Evolutionary conservation across 2,329 filamentous ascomycete species (phyloP).

Genomic region (Neonectria punicea): DNA sequence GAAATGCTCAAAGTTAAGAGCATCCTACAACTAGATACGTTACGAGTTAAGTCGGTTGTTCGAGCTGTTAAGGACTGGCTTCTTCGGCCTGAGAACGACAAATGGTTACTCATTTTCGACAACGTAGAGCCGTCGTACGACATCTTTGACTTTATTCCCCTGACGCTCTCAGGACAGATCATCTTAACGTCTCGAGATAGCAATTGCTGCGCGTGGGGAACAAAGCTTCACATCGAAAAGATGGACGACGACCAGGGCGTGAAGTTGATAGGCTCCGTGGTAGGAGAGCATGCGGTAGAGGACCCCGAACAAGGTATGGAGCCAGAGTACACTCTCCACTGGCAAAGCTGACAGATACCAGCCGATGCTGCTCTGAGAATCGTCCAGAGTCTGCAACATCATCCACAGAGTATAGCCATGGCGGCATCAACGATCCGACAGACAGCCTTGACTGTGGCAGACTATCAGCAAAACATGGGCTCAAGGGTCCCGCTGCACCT

Average conservation of each 20-base stretch:
- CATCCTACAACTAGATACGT: conserved; percentile 21
- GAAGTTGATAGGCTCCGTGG: conserved; percentile 11
- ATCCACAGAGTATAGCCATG: conserved; percentile 24
- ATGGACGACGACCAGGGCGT: conserved; percentile 15
- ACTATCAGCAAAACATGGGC: conserved; percentile 17
- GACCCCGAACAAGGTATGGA: conserved; percentile 15
- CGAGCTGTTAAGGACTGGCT: conserved; percentile 24
- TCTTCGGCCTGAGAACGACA: conserved; percentile 21
- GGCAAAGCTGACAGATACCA: conserved; percentile 4
- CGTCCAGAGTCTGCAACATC: conserved; percentile 12
- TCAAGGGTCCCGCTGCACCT: conserved; percentile 20
- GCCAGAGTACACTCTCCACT: background rate
- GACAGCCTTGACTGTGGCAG: conserved; percentile 2
- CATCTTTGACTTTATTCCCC: conserved; percentile 25
- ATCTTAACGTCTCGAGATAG: conserved; percentile 20
- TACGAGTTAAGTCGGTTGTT: conserved; percentile 21
- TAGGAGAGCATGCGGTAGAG: conserved; percentile 6
- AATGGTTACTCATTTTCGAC: conserved; percentile 22
- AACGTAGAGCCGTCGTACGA: conserved; percentile 25
- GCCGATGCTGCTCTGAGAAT: conserved; percentile 19
- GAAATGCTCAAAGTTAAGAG: conserved; percentile 25
- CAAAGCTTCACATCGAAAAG: conserved; percentile 13
- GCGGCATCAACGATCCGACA: conserved; percentile 21
- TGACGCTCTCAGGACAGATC: conserved; percentile 23
- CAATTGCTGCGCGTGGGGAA: conserved; percentile 21